Conservation (phyloP, 2,329 filamentous ascomycete genomes). For the Colletotrichum sp. region DNA sequence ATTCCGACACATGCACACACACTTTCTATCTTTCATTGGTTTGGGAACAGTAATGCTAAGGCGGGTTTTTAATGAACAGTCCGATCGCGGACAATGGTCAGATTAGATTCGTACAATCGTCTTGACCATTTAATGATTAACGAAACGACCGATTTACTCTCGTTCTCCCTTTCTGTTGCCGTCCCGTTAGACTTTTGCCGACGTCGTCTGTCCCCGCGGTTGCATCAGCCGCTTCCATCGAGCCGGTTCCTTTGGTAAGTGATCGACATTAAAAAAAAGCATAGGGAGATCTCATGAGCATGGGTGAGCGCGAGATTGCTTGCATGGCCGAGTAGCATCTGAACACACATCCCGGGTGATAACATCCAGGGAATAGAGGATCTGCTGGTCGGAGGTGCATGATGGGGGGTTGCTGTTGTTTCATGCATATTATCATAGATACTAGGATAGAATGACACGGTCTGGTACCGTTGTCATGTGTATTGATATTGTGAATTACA, state of each 20-base stretch:
- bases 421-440: background rate
- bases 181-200: background rate
- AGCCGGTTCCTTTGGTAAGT: background rate
- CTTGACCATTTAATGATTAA: background rate
- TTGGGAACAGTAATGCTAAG: constrained; percentile 13
- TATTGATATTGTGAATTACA: background rate
- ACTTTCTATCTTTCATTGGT: background rate
- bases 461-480: background rate
- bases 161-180: background rate
- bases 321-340: background rate
- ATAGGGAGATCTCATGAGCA: background rate
- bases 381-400: background rate
- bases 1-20: background rate
- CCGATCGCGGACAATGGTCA: constrained; percentile 10
- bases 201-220: background rate
- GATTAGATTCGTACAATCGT: constrained; percentile 1
- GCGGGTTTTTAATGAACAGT: constrained; percentile 4
- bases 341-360: background rate
- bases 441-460: background rate
- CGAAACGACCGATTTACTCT: background rate
- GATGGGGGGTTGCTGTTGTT: background rate
- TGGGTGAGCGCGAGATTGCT: background rate
- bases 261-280: background rate
- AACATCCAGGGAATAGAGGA: background rate
- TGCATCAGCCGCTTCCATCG: background rate